Evolutionary conservation across 352 stramenopile genomes (phyloP), one percentile per base, ranked within the genome.

Genomic region (Globisporangium takayamanum): DNA sequence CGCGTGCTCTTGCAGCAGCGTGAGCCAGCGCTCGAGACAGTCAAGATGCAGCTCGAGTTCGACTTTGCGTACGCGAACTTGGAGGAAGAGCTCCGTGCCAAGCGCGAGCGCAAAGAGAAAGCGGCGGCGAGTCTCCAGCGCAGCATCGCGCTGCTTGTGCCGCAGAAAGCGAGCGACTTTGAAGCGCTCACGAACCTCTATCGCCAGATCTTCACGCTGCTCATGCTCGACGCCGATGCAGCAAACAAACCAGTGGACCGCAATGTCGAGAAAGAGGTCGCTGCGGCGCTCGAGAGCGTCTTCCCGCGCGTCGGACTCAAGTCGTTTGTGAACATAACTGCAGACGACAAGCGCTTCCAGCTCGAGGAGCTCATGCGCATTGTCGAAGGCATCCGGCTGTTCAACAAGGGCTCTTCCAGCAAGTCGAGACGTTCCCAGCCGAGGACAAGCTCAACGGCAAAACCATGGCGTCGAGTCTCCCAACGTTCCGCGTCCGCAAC

Each of bases 21-120:
- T 16, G 85, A 87, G 37, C 91, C 91, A 25, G 69, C 82, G 18
- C 73, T 97, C 54, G 84, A 95, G 70, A 94, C 87, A n/a, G 84
- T 98, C 60, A 97, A 97, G 66, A 98, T 98, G 89, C 93, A 98
- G 72, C 89, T 98, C 46, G 89, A 88, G 52, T 98, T 97, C 60
- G 93, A 98, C 66, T 88, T 82, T 28, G 88, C 80, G 45, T 97
- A 97, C 68, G 84, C 94, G 5, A 88, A 91, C 37, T 63, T 88
- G 0, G 82, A 92, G 49, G 81, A 95, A 45, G 70, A 80, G 37
- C 53, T 97, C 41, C 72, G 84, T 4, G 64, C 70, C 39, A 75
- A 78, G 22, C 70, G 75, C 1, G 73, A 85, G 26, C 69, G 67
- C 45, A 83, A 90, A 37, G 67, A 81, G 16, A 78, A 86, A 47